phyloP scores from a whole-genome alignment of 2,329 filamentous ascomycete genomes.

The Dothiorella sarmentorum region DNA sequence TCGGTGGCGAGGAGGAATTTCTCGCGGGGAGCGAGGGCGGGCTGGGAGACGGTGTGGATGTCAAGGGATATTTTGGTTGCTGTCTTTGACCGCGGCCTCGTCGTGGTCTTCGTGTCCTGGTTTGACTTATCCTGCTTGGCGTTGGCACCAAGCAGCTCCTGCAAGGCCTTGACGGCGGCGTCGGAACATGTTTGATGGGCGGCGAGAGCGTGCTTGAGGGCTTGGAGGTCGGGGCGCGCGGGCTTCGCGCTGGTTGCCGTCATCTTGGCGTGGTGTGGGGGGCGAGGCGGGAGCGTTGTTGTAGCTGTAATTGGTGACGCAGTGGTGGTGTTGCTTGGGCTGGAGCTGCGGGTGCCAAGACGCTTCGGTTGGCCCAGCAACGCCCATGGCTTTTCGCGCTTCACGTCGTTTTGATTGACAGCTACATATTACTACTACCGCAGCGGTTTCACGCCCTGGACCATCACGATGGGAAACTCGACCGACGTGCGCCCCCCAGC shows the following conservation, averaged over 20 bases:
- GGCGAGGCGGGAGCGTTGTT: not conserved
- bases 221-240: constrained; percentile 47
- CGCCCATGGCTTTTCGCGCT: not conserved
- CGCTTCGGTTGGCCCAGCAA: not conserved
- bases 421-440: not conserved
- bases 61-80: constrained; percentile 5
- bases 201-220: constrained; percentile 47
- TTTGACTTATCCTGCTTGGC: constrained; percentile 36
- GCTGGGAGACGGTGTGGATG: constrained; percentile 26
- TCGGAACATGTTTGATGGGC: constrained; percentile 50
- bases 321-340: not conserved
- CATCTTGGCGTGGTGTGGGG: not conserved
- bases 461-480: constrained; percentile 44
- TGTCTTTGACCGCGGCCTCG: not conserved
- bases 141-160: constrained; percentile 40
- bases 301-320: constrained; percentile 1
- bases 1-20: constrained; percentile 68
- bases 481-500: constrained; percentile 42
- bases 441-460: constrained; percentile 28
- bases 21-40: constrained; percentile 53
- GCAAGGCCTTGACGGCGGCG: constrained; percentile 45
- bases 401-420: not conserved
- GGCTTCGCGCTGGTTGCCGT: constrained; percentile 11
- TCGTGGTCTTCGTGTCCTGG: constrained; percentile 27
- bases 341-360: not conserved